Percentiles rank a stretch among this genome's conserved stretches.
These are phyloP conservation scores for Ceratobasidium sp. DNA, from an alignment of 1,284 basidiomycete genomes.

Conservation along the genomic window DNA sequence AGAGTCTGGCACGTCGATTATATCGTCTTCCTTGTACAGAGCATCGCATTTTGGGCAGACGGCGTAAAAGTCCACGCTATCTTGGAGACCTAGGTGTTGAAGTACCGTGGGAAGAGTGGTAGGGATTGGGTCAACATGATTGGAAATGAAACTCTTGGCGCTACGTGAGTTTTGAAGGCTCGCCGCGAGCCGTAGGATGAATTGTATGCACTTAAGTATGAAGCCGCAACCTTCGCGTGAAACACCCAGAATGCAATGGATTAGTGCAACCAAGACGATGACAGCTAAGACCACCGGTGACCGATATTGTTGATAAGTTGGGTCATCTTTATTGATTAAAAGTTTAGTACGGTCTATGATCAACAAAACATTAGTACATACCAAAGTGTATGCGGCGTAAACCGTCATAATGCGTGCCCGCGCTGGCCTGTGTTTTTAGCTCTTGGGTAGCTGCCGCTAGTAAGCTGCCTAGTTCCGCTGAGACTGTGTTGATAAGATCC, in stretches of 20 bases:
- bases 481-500: neutral
- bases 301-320: neutral
- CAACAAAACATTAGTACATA: neutral
- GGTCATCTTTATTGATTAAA: neutral
- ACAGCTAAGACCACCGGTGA: neutral
- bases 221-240: neutral
- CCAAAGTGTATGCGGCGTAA: conserved; percentile 12
- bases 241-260: conserved; percentile 16
- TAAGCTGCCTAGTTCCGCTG: neutral
- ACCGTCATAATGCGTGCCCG: neutral
- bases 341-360: no score
- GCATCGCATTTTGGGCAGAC: neutral
- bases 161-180: neutral
- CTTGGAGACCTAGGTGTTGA: neutral
- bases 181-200: neutral
- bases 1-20: neutral
- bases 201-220: neutral
- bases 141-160: neutral
- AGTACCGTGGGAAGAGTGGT: neutral
- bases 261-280: neutral
- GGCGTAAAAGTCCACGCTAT: neutral
- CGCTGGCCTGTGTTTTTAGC: neutral
- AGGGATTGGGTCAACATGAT: neutral
- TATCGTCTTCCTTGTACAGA: neutral
- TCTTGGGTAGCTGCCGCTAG: neutral